Percentiles rank a stretch among this genome's conserved stretches.
Conservation (phyloP, 257 asterid genomes). For the Nicotiana benthamiana region DNA sequence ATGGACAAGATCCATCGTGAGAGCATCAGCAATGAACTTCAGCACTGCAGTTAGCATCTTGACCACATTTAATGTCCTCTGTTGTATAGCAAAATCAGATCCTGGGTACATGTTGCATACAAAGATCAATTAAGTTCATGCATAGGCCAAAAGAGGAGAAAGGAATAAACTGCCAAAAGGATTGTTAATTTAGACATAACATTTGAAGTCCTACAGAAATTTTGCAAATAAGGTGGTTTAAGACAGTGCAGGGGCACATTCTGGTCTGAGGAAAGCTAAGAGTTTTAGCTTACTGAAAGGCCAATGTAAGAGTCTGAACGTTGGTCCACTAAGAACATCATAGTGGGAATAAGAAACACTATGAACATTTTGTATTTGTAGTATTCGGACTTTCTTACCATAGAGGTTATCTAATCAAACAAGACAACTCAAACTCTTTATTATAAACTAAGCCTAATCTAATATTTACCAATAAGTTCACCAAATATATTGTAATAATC, state of each 20-base stretch:
- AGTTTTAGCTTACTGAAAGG: neutral
- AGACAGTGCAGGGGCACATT: neutral
- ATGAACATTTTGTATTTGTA: neutral
- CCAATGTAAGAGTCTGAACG: neutral
- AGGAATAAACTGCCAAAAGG: neutral
- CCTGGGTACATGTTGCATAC: slow-evolving; percentile 27
- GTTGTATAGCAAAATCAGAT: slow-evolving; percentile 15
- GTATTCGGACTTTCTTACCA: neutral
- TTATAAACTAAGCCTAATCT: neutral
- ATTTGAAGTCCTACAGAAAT: neutral
- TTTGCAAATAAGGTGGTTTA: neutral
- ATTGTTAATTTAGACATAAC: neutral
- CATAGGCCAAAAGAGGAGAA: slow-evolving; percentile 1
- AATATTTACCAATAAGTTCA: neutral
- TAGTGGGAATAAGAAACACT: neutral
- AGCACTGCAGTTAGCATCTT: slow-evolving; percentile 60
- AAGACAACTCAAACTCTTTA: neutral
- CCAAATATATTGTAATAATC: neutral
- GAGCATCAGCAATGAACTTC: slow-evolving; percentile 71
- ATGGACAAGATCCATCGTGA: slow-evolving; percentile 36
- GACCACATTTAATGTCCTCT: slow-evolving; percentile 30
- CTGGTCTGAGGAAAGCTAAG: neutral
- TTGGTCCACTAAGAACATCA: neutral
- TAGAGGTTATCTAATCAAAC: neutral
- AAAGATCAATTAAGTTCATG: neutral